Evolutionary conservation across 202 grass and related monocot genomes (phyloP).

Genomic region (Schoenoplectus triqueter): DNA sequence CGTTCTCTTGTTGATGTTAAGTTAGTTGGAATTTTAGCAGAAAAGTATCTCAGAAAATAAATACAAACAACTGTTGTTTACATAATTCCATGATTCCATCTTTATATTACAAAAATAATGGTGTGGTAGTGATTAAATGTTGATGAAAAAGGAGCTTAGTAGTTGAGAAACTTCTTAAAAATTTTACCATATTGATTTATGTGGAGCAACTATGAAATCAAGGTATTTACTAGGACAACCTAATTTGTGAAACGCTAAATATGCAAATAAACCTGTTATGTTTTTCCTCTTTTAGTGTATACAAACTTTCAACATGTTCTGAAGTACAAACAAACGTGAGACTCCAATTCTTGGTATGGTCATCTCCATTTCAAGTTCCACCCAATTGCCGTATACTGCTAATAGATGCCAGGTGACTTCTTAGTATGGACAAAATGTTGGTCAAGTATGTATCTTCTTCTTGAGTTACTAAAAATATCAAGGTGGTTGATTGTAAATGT

Average conservation of each 20-base stretch:
- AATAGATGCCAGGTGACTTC: not conserved
- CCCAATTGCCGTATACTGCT: not conserved
- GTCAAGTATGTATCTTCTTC: slow-evolving; percentile 16
- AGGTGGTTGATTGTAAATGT: not conserved
- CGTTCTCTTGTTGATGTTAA: too few relatives aligned
- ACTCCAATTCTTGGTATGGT: not conserved
- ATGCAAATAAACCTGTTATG: too few relatives aligned
- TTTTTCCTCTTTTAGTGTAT: not conserved
- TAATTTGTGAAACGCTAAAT: not conserved
- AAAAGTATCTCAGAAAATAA: too few relatives aligned
- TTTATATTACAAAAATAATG: too few relatives aligned
- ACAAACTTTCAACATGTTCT: not conserved
- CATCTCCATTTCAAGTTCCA: slow-evolving; percentile 5
- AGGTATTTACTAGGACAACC: not conserved
- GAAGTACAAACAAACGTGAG: not conserved
- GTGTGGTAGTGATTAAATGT: too few relatives aligned
- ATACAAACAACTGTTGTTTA: too few relatives aligned
- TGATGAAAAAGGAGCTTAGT: not conserved
- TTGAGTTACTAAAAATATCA: not conserved
- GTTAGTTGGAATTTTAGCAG: too few relatives aligned
- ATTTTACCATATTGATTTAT: not conserved
- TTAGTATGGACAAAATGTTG: slow-evolving; percentile 17
- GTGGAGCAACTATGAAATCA: not conserved
- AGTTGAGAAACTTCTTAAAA: not conserved
- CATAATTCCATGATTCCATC: too few relatives aligned